These are phyloP conservation scores for Aureobasidium sp. DNA, from an alignment of 2,329 filamentous ascomycete genomes.

Conservation along the genomic window DNA sequence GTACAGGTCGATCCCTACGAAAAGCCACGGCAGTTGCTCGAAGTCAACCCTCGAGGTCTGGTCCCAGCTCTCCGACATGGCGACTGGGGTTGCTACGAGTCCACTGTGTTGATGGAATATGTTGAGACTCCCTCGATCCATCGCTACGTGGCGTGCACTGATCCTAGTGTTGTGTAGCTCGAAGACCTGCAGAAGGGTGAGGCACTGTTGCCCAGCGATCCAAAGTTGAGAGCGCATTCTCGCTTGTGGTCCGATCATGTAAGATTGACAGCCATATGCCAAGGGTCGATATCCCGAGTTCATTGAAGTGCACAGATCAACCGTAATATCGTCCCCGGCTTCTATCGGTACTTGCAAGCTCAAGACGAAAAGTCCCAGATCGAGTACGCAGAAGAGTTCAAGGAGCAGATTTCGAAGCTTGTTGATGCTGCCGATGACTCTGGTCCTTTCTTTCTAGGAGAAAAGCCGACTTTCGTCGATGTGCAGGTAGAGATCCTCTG, in stretches of 20 bases:
- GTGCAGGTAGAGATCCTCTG: conserved; percentile 29
- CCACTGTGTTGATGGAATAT: conserved; percentile 77
- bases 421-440: conserved; percentile 48
- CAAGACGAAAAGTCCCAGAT: conserved; percentile 53
- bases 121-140: conserved; percentile 32
- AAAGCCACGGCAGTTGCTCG: conserved; percentile 60
- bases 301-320: not conserved
- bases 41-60: conserved; percentile 66
- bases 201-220: conserved; percentile 56
- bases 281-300: conserved; percentile 21
- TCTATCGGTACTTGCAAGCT: conserved; percentile 65
- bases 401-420: conserved; percentile 55
- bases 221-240: conserved; percentile 62
- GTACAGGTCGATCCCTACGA: conserved; percentile 63
- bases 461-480: conserved; percentile 56
- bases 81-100: conserved; percentile 77
- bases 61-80: conserved; percentile 71
- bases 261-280: conserved; percentile 16
- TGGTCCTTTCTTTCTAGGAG: conserved; percentile 63
- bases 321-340: conserved; percentile 63
- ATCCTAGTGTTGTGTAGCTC: conserved; percentile 31
- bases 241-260: conserved; percentile 77
- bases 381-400: conserved; percentile 53
- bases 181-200: conserved; percentile 61
- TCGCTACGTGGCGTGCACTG: not conserved